A percentile compares a stretch with the other conserved stretches of the same genome.
Conservation (phyloP, 352 stramenopile genomes). For the Phytophthora fragariaefolia region DNA sequence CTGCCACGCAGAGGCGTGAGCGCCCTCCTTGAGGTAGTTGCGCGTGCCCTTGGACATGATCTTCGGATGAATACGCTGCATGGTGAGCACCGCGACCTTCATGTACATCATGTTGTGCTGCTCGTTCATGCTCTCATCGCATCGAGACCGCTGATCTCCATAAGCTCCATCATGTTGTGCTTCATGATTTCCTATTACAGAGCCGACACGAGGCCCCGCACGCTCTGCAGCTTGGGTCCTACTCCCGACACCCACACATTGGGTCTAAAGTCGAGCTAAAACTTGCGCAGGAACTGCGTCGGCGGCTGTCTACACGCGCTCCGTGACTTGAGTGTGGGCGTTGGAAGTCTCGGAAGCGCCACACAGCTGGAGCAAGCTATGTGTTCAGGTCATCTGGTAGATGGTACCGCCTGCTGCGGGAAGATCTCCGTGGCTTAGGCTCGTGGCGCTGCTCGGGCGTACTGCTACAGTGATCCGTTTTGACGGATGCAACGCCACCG, state of each 20-base stretch:
- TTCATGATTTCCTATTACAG: slow-evolving; percentile 44
- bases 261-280: slow-evolving; percentile 60
- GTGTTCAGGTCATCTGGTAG: no score
- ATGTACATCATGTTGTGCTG: slow-evolving; percentile 43
- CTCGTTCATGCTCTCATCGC: slow-evolving; percentile 38
- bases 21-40: slow-evolving; percentile 38
- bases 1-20: slow-evolving; percentile 26
- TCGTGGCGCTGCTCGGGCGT: no score
- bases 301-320: slow-evolving; percentile 38
- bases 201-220: slow-evolving; percentile 39
- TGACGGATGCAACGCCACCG: no score
- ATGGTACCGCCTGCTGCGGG: no score
- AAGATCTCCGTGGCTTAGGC: no score
- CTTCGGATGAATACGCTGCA: slow-evolving; percentile 50
- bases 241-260: slow-evolving; percentile 40
- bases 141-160: slow-evolving; percentile 56
- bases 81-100: slow-evolving; percentile 40
- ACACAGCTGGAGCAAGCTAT: no score
- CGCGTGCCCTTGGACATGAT: slow-evolving; percentile 48
- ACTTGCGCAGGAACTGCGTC: slow-evolving; percentile 47
- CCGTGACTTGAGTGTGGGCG: no score
- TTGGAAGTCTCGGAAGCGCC: no score
- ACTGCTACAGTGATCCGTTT: no score
- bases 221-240: slow-evolving; percentile 29
- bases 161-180: slow-evolving; percentile 46